These are phyloP conservation scores for Pichia thaimueangensis DNA, from an alignment of 805 yeast genomes.

Conservation along the genomic window DNA sequence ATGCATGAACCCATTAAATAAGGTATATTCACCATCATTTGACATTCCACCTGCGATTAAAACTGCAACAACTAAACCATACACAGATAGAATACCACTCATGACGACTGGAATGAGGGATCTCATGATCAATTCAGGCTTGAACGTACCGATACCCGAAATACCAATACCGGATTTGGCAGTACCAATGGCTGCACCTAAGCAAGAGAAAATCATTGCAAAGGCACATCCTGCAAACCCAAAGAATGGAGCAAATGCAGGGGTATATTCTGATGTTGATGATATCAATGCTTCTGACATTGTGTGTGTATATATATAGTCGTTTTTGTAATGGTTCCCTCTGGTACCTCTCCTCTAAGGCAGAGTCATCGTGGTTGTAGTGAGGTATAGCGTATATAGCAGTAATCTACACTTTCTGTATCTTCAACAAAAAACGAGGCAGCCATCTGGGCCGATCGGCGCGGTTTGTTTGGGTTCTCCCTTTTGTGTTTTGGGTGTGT, in stretches of 20 bases:
- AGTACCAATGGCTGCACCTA: constrained; percentile 99
- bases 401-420: too few species aligned
- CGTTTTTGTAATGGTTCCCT: too few species aligned
- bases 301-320: too few species aligned
- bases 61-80: constrained; percentile 95
- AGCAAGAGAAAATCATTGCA: constrained; percentile 84
- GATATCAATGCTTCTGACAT: constrained; percentile 9
- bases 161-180: constrained; percentile 98
- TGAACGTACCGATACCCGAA: constrained; percentile 95
- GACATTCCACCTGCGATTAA: constrained; percentile 85
- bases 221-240: constrained; percentile 97
- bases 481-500: not conserved
- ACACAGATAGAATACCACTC: constrained; percentile 96
- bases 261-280: constrained; percentile 36
- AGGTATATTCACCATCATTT: constrained; percentile 72
- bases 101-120: constrained; percentile 94
- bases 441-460: not conserved
- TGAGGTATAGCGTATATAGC: too few species aligned
- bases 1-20: constrained; percentile 97
- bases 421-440: too few species aligned
- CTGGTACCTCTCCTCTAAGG: too few species aligned
- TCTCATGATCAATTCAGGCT: constrained; percentile 95
- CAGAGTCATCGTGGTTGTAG: too few species aligned
- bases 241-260: constrained; percentile 92
- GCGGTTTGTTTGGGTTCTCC: not conserved